Percentiles rank a stretch among this genome's conserved stretches.
Evolutionary conservation across 306 rosid species (phyloP).

Genomic region (Fragaria iinumae): DNA sequence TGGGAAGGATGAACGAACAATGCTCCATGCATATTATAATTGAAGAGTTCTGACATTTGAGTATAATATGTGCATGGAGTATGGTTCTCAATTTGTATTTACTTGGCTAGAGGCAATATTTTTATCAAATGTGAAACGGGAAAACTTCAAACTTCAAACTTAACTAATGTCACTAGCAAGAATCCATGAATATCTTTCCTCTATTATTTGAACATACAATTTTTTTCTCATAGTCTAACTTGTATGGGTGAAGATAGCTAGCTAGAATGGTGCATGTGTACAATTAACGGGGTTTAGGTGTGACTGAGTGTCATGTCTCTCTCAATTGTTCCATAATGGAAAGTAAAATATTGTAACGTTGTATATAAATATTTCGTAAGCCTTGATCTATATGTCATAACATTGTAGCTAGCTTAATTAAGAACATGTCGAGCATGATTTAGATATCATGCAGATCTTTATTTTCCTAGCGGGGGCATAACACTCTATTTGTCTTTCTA

Average conservation of each 20-base stretch:
- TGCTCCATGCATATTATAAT: conserved; percentile 10
- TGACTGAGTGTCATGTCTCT: background rate
- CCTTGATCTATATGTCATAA: background rate
- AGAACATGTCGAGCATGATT: background rate
- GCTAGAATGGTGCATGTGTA: conserved; percentile 1
- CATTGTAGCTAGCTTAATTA: background rate
- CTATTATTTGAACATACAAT: background rate
- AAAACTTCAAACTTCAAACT: conserved; percentile 16
- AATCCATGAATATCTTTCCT: conserved; percentile 11
- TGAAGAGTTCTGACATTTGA: conserved; percentile 15
- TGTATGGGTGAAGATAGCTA: background rate
- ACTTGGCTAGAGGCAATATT: background rate
- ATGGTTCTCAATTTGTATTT: conserved; percentile 5
- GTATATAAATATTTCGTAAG: background rate
- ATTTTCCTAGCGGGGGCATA: too few relatives aligned
- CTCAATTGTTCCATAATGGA: background rate
- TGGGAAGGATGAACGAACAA: conserved; percentile 6
- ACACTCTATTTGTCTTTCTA: too few relatives aligned
- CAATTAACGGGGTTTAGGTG: background rate
- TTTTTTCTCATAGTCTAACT: background rate
- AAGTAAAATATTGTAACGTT: background rate
- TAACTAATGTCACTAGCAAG: conserved; percentile 10
- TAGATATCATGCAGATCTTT: too few relatives aligned
- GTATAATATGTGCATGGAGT: background rate
- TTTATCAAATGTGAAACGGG: conserved; percentile 4